These are phyloP conservation scores for Huntiella decipiens DNA, from an alignment of 2,329 filamentous ascomycete species.

Conservation along the genomic window DNA sequence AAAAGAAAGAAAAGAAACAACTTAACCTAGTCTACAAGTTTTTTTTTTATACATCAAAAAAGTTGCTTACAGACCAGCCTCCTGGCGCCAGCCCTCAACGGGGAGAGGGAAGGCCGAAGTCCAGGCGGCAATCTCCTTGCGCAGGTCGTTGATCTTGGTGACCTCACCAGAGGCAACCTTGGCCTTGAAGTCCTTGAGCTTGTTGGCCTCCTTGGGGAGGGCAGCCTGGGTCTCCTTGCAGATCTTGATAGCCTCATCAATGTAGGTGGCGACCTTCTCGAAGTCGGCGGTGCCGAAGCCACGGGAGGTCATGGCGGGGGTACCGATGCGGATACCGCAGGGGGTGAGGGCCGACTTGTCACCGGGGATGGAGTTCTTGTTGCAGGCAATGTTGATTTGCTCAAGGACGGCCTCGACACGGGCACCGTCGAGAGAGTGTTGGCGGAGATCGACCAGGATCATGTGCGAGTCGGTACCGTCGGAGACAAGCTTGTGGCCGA, in stretches of 20 bases:
- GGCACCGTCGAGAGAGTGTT: slow-evolving; percentile 69
- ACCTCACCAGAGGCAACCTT: slow-evolving; percentile 67
- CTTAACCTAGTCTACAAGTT: background rate
- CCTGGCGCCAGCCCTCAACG: slow-evolving; percentile 50
- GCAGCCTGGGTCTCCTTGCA: slow-evolving; percentile 69
- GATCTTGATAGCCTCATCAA: slow-evolving; percentile 74
- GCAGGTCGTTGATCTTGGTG: slow-evolving; percentile 63
- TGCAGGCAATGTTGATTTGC: slow-evolving; percentile 86
- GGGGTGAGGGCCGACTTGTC: slow-evolving; percentile 87
- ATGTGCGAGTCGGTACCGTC: slow-evolving; percentile 97
- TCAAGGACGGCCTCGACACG: slow-evolving; percentile 81
- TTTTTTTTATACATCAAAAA: background rate
- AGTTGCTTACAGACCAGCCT: slow-evolving; percentile 34
- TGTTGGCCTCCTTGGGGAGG: slow-evolving; percentile 93
- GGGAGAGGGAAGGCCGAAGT: slow-evolving; percentile 83
- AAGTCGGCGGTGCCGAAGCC: slow-evolving; percentile 87
- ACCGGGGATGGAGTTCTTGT: slow-evolving; percentile 97
- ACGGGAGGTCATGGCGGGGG: slow-evolving; percentile 91
- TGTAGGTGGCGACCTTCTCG: slow-evolving; percentile 65
- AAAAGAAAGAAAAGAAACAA: slow-evolving; percentile 1
- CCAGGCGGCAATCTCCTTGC: slow-evolving; percentile 80
- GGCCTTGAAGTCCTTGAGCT: slow-evolving; percentile 98
- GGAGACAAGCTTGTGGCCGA: slow-evolving; percentile 77
- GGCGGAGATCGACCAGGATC: slow-evolving; percentile 78
- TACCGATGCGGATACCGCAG: slow-evolving; percentile 82